Conservation (phyloP, 371 early-diverging fungal species). For the Amoeboaphelidium occidentale region DNA sequence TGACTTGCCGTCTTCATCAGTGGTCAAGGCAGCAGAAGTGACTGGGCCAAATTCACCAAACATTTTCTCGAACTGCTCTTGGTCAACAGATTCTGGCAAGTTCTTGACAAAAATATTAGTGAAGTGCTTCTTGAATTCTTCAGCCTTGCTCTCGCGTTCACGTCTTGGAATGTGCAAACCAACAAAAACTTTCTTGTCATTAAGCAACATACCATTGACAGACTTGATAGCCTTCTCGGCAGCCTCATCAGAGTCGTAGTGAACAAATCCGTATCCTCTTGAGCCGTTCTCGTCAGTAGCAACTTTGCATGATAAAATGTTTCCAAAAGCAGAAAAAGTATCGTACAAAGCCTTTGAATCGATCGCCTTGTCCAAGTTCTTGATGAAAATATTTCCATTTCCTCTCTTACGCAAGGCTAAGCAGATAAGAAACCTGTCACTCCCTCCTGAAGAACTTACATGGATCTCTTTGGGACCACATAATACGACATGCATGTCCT, state of each 20-base stretch:
- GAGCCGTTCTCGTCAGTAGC: constrained; percentile 66
- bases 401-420: constrained; percentile 72
- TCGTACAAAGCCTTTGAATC: constrained; percentile 74
- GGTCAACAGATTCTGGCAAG: constrained; percentile 53
- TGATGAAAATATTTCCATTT: constrained; percentile 96
- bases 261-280: constrained; percentile 96
- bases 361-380: constrained; percentile 50
- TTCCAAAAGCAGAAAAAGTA: constrained; percentile 96
- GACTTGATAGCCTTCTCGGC: constrained; percentile 90
- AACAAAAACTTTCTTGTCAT: constrained; percentile 83
- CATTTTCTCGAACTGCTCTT: constrained; percentile 56
- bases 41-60: constrained; percentile 66
- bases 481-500: constrained; percentile 87
- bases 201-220: constrained; percentile 95
- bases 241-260: constrained; percentile 86
- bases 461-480: constrained; percentile 99
- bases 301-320: constrained; percentile 96
- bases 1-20: constrained; percentile 54
- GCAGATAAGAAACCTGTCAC: no score
- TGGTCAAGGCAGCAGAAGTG: constrained; percentile 49
- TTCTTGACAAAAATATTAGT: constrained; percentile 98
- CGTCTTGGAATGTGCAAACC: constrained; percentile 75
- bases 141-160: constrained; percentile 79
- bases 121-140: constrained; percentile 68
- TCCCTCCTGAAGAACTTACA: no score